Evolutionary conservation across 1,139 yeast genomes (phyloP), one percentile per base, ranked within the genome.

Genomic region (Scheffersomyces titani): DNA sequence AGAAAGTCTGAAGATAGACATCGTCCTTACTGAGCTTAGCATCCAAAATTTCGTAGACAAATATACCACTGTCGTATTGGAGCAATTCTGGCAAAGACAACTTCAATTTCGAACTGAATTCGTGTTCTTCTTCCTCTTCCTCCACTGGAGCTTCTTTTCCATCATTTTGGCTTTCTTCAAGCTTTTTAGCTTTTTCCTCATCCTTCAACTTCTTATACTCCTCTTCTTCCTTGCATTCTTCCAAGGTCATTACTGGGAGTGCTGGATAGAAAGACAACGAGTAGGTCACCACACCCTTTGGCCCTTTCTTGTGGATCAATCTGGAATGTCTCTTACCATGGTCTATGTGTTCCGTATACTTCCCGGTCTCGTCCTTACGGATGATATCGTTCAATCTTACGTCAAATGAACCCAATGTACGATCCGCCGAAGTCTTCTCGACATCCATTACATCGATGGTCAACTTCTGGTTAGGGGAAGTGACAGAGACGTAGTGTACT

Each of bases 401-500:
- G 65, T 88, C 89, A 72, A 89, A 88, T 16, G 88, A 82, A 55
- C 99, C 99, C 57, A 94, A 82, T 9, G 97, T 84, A 69, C 98
- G 86, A 72, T 96, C 99, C 49, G 86, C 85, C 21, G 89, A 85
- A 57, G 78, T 82, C 58, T 82, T 81, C 73, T 93, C 96, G 51
- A 89, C 90, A 74, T 93, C 98, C 97, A 94, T 90, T 11, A 87
- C 96, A 72, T 94, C 98, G 55, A 96, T 71, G 2, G 92, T 87
- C 62, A 93, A 75, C 66, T 84, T 88, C 71, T 93, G 98, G 68
- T 88, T 88, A 47, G 92, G 85, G 51, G 92, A 89, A 16, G 96
- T 84, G 22, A 94, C 84, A 6, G 97, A 88, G 48, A 91, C 85
- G 71, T 92, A 94, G 55, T 91, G 80, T 2, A 90, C 81, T 71